Base-by-base conservation (phyloP, 169 alveolate genomes). In the Cryptosporidium parvum region DNA sequence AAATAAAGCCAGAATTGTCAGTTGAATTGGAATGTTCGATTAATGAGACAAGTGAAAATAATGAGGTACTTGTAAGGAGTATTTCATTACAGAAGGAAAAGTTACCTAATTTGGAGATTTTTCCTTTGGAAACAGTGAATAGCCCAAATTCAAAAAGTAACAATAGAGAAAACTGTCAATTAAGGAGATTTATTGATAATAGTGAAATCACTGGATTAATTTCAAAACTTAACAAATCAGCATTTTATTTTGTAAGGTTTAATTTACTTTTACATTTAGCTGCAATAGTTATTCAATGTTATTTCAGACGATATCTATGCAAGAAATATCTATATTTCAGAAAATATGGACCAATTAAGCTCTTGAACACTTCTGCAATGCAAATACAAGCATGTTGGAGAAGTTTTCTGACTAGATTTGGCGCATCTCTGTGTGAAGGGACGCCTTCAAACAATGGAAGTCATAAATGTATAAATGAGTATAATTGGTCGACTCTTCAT, bases 381-480 rank as follows among this genome's bases (percentile, higher is more conserved):
- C 89, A 80, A 29, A 80, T 80, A n/a, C 89, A 80, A 48, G 89
- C 89, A 10, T 80, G 89, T 44, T 80, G 89, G 89, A 59, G 89
- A 23, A 65, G 89, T 26, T 80, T 80, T 35, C 42, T 80, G 42
- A 45, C 68, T 62, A 80, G 89, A 6, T 80, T 61, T 65, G 75
- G 89, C 16, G n/a, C 3, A 9, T 45, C 65, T 12, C 8, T 45
- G 67, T n/a, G 65, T 1, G 29, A 31, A 16, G 65, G 14, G 10
- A 18, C 44, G 37, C 18, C 6, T 37, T 8, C 33, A 16, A 31
- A 23, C 29, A 23, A 23, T 23, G 18, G 9, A 42, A 14, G 33
- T 4, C 21, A 71, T 48, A 48, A 48, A 51, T 23, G 56, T 5
- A 56, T 18, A 18, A 29, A 18, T 10, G 21, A 21, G 8, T 65